Conservation (phyloP, 1,139 yeast genomes). For the Yamadazyma conglobata region DNA sequence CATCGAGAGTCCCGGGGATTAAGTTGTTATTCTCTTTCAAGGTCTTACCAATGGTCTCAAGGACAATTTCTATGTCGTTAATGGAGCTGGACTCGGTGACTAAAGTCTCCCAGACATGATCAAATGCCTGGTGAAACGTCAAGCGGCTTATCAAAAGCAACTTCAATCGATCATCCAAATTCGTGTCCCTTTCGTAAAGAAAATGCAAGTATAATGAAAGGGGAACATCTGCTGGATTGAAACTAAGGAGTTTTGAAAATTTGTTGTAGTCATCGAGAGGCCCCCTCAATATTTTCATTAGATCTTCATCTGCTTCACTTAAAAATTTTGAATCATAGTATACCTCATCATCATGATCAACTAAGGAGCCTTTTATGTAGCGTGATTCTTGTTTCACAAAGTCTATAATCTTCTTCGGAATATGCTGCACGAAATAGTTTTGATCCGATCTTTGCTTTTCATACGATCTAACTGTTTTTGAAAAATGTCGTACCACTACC, state of each 20-base stretch:
- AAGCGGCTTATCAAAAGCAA: slow-evolving; percentile 25
- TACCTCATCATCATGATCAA: slow-evolving; percentile 3
- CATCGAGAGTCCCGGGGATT: slow-evolving; percentile 23
- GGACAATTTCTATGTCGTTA: slow-evolving; percentile 35
- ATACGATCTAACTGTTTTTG: not conserved
- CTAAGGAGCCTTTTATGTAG: slow-evolving; percentile 12
- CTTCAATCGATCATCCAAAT: slow-evolving; percentile 21
- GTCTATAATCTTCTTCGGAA: slow-evolving; percentile 12
- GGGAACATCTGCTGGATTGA: slow-evolving; percentile 31
- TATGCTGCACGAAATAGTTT: slow-evolving; percentile 4
- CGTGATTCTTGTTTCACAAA: slow-evolving; percentile 18
- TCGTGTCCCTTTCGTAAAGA: slow-evolving; percentile 16
- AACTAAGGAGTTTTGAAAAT: slow-evolving; percentile 27
- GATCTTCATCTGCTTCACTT: too few relatives aligned
- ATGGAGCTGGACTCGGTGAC: slow-evolving; percentile 27
- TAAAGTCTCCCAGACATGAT: slow-evolving; percentile 29
- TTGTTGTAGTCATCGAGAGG: slow-evolving; percentile 29
- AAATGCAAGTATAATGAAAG: slow-evolving; percentile 26
- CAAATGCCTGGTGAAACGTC: slow-evolving; percentile 29
- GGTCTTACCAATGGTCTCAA: slow-evolving; percentile 23
- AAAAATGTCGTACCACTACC: slow-evolving; percentile 1
- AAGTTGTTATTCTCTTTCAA: slow-evolving; percentile 19
- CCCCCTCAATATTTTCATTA: too few relatives aligned
- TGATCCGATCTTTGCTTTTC: not conserved
- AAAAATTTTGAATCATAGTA: too few relatives aligned